phyloP scores from a whole-genome alignment of 2,329 filamentous ascomycete species.

The Arachnomyces sp. region DNA sequence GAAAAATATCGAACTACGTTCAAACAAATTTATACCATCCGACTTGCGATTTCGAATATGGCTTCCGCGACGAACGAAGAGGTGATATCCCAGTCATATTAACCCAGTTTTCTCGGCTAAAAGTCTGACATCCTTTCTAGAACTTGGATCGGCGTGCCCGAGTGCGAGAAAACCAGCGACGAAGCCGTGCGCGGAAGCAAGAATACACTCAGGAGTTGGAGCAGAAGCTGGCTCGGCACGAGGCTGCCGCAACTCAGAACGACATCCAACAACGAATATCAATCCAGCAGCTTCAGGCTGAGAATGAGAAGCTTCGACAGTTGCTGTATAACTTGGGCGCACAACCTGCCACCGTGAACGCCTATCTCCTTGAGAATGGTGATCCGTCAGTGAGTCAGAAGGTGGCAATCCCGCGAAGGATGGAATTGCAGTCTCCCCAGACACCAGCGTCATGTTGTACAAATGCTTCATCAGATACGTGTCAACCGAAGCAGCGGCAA shows the following conservation, averaged over 20 bases:
- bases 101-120: neutral
- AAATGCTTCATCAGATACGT: neutral
- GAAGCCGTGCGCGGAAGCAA: constrained; percentile 28
- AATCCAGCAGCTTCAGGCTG: constrained; percentile 26
- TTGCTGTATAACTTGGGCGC: constrained; percentile 22
- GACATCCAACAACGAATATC: constrained; percentile 29
- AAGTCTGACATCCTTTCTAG: constrained; percentile 13
- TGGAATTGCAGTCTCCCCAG: neutral
- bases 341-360: constrained; percentile 17
- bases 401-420: constrained; percentile 26
- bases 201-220: constrained; percentile 31
- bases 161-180: constrained; percentile 32
- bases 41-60: no score
- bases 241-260: constrained; percentile 22
- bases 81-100: constrained; percentile 3
- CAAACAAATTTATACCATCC: no score
- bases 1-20: no score
- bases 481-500: neutral
- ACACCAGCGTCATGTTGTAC: neutral
- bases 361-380: constrained; percentile 19
- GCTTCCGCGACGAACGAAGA: neutral
- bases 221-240: constrained; percentile 21
- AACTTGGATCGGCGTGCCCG: constrained; percentile 31
- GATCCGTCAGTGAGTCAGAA: constrained; percentile 19
- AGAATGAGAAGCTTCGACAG: constrained; percentile 24